These are phyloP conservation scores for Phytophthora constricta DNA, from an alignment of 352 stramenopile species.

Conservation along the genomic window DNA sequence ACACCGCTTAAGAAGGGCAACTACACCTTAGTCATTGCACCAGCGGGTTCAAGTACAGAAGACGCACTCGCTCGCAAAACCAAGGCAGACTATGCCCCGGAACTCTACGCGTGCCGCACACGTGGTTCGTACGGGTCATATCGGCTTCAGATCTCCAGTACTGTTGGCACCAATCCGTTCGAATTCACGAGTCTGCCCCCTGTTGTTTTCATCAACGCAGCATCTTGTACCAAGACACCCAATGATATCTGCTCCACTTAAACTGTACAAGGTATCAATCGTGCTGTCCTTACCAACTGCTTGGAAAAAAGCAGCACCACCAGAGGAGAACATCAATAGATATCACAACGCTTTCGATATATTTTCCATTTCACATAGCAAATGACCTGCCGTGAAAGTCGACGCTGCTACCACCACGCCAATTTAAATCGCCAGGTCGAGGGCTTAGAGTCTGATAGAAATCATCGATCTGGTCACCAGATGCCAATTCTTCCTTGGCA, in stretches of 20 bases:
- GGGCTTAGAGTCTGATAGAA: conserved; percentile 31
- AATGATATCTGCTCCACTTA: conserved; percentile 24
- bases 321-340: conserved; percentile 25
- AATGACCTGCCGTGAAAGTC: neutral
- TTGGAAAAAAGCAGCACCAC: no score
- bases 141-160: conserved; percentile 40
- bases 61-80: conserved; percentile 33
- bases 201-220: conserved; percentile 16
- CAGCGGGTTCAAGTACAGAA: conserved; percentile 27
- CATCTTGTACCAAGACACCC: conserved; percentile 14
- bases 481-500: conserved; percentile 33
- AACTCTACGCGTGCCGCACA: conserved; percentile 35
- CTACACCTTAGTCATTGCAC: conserved; percentile 48
- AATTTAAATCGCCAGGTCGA: conserved; percentile 10
- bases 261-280: neutral
- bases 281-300: no score
- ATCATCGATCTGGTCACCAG: conserved; percentile 18
- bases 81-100: conserved; percentile 25
- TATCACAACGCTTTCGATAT: conserved; percentile 20
- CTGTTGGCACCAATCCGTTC: conserved; percentile 20
- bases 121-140: conserved; percentile 39
- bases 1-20: conserved; percentile 51
- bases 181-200: conserved; percentile 24
- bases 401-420: conserved; percentile 11
- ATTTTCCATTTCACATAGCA: conserved; percentile 9